Evolutionary conservation across 2,329 filamentous ascomycete genomes (phyloP).

Genomic region (Elsinoe fawcettii): DNA sequence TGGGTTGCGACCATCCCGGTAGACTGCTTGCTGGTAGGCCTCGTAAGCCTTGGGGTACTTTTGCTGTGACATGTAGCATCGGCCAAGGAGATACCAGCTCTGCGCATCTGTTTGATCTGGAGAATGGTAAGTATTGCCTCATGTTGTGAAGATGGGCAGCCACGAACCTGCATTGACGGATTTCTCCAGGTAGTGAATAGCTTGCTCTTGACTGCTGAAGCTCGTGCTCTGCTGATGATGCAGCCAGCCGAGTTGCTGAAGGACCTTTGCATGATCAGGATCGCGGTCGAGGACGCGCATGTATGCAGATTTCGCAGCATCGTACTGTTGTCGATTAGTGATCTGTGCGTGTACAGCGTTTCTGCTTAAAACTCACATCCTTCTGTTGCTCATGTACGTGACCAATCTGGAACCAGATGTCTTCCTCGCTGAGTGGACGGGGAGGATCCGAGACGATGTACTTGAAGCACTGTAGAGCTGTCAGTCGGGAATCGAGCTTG

Average conservation of each 20-base stretch:
- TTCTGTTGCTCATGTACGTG: conserved; percentile 99
- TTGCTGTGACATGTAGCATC: conserved; percentile 98
- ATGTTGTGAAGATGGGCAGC: conserved; percentile 5
- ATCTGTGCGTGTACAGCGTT: neutral
- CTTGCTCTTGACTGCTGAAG: conserved; percentile 87
- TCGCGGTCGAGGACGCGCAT: conserved; percentile 88
- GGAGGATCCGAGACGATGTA: conserved; percentile 94
- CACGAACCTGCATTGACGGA: conserved; percentile 80
- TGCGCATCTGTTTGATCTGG: conserved; percentile 89
- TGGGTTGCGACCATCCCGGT: conserved; percentile 92
- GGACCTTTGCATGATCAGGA: conserved; percentile 92
- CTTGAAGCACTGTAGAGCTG: conserved; percentile 73
- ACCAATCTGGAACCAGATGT: conserved; percentile 99
- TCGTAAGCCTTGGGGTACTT: conserved; percentile 99
- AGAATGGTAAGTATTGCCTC: conserved; percentile 20
- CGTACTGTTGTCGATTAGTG: conserved; percentile 56
- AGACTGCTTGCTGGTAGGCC: conserved; percentile 96
- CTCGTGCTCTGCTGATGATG: conserved; percentile 92
- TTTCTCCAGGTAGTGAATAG: conserved; percentile 95
- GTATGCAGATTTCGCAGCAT: conserved; percentile 86
- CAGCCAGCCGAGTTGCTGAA: conserved; percentile 95
- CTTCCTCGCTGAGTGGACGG: conserved; percentile 85
- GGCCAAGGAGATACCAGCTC: conserved; percentile 95
- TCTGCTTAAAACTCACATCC: conserved; percentile 60
- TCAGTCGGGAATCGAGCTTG: conserved; percentile 22